A percentile compares a stretch with the other conserved stretches of the same genome.
These are phyloP conservation scores for Penicillium arizonense DNA, from an alignment of 495 filamentous ascomycete species.

Conservation along the genomic window DNA sequence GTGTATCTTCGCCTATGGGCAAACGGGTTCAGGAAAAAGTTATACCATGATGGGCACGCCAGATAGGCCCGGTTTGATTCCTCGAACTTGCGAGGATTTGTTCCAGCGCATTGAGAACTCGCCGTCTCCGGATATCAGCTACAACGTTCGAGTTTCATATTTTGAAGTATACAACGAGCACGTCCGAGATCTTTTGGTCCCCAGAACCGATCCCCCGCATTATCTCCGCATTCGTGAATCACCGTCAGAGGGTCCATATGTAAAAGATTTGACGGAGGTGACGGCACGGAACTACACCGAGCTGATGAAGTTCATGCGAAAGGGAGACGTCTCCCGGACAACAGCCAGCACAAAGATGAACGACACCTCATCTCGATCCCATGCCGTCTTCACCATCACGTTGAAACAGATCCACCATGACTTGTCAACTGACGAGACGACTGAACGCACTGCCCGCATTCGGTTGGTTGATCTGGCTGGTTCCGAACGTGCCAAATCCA, in stretches of 20 bases:
- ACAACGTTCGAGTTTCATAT: slow-evolving; percentile 95
- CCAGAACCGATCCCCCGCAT: slow-evolving; percentile 70
- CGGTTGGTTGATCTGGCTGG: slow-evolving; percentile 94
- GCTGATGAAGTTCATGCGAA: slow-evolving; percentile 85
- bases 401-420: slow-evolving; percentile 96
- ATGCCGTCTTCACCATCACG: slow-evolving; percentile 97
- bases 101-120: slow-evolving; percentile 92
- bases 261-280: slow-evolving; percentile 92
- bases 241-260: slow-evolving; percentile 92
- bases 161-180: slow-evolving; percentile 99
- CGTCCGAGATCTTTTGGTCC: slow-evolving; percentile 89
- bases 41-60: slow-evolving; percentile 99
- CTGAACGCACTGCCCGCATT: slow-evolving; percentile 89
- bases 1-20: slow-evolving; percentile 98
- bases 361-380: slow-evolving; percentile 89
- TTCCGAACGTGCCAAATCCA: slow-evolving; percentile 91
- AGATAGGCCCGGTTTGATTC: slow-evolving; percentile 85
- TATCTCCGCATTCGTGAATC: slow-evolving; percentile 98
- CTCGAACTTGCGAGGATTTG: slow-evolving; percentile 93
- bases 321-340: slow-evolving; percentile 84
- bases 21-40: slow-evolving; percentile 96
- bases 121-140: slow-evolving; percentile 82
- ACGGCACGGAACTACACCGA: slow-evolving; percentile 80
- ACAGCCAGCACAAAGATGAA: slow-evolving; percentile 99
- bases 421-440: slow-evolving; percentile 90